Conservation (phyloP, 2,329 filamentous ascomycete genomes). For the Domatiomyces catenatus region DNA sequence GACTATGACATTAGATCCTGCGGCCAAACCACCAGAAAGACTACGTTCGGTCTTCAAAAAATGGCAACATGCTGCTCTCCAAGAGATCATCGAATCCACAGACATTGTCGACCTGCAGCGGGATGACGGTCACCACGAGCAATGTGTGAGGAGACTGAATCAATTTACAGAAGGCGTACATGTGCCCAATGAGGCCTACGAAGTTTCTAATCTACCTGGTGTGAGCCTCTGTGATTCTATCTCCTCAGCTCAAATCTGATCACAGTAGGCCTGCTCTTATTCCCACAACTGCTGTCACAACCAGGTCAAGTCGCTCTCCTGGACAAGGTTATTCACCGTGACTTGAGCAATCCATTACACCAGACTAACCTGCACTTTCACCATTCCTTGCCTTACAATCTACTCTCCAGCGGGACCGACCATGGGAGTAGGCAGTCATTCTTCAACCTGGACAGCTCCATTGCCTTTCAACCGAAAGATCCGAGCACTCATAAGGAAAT, state of each 20-base stretch:
- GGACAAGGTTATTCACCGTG: conserved; percentile 57
- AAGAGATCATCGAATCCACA: conserved; percentile 28
- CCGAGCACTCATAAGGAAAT: conserved; percentile 59
- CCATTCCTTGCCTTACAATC: conserved; percentile 50
- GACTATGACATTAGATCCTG: conserved; percentile 41
- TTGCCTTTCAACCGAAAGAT: conserved; percentile 45
- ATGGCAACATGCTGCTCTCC: conserved; percentile 46
- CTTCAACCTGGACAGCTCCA: conserved; percentile 36
- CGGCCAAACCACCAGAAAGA: conserved; percentile 58
- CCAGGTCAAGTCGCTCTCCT: conserved; percentile 55
- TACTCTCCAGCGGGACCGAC: background rate
- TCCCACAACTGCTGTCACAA: conserved; percentile 59
- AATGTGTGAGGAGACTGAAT: background rate
- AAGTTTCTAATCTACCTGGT: conserved; percentile 56
- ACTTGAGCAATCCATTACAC: conserved; percentile 58
- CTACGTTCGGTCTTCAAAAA: conserved; percentile 61
- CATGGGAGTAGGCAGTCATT: conserved; percentile 26
- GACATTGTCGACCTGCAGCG: conserved; percentile 2
- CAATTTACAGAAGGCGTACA: background rate
- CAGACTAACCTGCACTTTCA: conserved; percentile 84
- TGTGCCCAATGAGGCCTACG: conserved; percentile 33
- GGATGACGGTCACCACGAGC: background rate
- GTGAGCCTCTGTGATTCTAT: conserved; percentile 19
- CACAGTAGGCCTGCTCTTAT: conserved; percentile 57
- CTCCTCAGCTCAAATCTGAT: conserved; percentile 5